These are phyloP conservation scores for Keithomyces neogunnii DNA, from an alignment of 2,329 filamentous ascomycete genomes.

Conservation along the genomic window DNA sequence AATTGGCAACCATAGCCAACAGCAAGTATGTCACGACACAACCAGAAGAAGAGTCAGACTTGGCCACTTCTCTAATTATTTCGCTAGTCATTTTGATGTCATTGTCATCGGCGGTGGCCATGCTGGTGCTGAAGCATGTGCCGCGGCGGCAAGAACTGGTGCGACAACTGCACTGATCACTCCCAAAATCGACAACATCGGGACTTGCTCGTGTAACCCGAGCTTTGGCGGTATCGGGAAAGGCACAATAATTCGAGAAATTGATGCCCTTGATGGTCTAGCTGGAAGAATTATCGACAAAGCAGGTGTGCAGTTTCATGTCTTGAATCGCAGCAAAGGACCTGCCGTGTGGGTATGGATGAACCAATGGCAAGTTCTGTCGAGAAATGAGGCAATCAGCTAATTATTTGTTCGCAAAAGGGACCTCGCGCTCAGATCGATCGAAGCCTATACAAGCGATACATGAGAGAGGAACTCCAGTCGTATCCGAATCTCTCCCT, in stretches of 20 bases:
- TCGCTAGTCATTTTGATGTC: slow-evolving; percentile 68
- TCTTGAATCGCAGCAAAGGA: slow-evolving; percentile 82
- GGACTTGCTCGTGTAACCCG: slow-evolving; percentile 93
- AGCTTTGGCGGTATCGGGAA: slow-evolving; percentile 98
- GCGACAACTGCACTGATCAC: slow-evolving; percentile 86
- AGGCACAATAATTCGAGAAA: slow-evolving; percentile 88
- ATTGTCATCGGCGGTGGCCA: slow-evolving; percentile 94
- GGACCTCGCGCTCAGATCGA: slow-evolving; percentile 95
- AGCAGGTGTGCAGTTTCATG: slow-evolving; percentile 86
- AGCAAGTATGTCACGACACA: neutral
- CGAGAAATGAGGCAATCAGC: neutral
- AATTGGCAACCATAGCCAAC: slow-evolving; percentile 22
- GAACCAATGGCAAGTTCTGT: neutral
- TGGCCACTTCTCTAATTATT: neutral
- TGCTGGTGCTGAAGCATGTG: slow-evolving; percentile 87
- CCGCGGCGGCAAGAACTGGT: slow-evolving; percentile 80
- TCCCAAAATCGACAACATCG: slow-evolving; percentile 78
- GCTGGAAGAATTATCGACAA: slow-evolving; percentile 86
- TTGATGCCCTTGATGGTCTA: slow-evolving; percentile 89
- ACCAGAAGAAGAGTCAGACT: neutral
- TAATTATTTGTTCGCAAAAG: slow-evolving; percentile 18
- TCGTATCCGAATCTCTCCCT: slow-evolving; percentile 72
- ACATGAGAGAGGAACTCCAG: slow-evolving; percentile 83
- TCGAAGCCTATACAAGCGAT: slow-evolving; percentile 73
- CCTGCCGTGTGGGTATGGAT: slow-evolving; percentile 73